Evolutionary conservation across 768 basidiomycete genomes (phyloP).

Genomic region (Boletus pseudopeckii): DNA sequence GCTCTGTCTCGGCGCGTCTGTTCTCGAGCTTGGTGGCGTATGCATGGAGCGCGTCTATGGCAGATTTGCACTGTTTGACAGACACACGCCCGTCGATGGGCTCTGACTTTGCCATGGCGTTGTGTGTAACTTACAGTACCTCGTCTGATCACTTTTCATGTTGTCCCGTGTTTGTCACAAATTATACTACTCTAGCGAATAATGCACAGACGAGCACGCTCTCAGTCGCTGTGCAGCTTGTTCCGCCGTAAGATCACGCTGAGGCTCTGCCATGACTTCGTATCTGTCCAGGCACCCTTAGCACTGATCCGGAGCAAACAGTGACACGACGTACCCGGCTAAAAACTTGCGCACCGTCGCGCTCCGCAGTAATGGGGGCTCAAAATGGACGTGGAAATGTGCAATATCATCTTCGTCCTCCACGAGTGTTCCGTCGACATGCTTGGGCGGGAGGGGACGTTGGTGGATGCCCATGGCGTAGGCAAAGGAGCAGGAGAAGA

Average conservation of each 20-base stretch:
- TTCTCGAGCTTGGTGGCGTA: conserved; percentile 64
- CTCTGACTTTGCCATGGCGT: conserved; percentile 43
- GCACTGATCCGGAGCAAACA: not conserved
- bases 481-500: conserved; percentile 84
- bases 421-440: conserved; percentile 22
- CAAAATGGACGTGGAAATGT: conserved; percentile 85
- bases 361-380: conserved; percentile 79
- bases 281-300: conserved; percentile 46
- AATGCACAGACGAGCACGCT: conserved; percentile 57
- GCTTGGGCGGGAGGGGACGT: conserved; percentile 52
- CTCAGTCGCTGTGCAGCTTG: conserved; percentile 73
- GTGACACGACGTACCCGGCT: conserved; percentile 60
- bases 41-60: conserved; percentile 72
- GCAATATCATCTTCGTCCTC: conserved; percentile 54
- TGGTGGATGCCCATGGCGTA: conserved; percentile 97
- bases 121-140: no score
- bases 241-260: conserved; percentile 87
- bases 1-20: conserved; percentile 67
- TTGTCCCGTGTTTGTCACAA: conserved; percentile 19
- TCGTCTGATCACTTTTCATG: no score
- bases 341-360: conserved; percentile 85
- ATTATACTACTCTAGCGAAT: conserved; percentile 23
- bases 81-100: conserved; percentile 74
- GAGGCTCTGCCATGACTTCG: conserved; percentile 87
- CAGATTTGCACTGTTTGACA: conserved; percentile 66